Evolutionary conservation across 352 stramenopile genomes (phyloP).

Genomic region (Pythium apleroticum): DNA sequence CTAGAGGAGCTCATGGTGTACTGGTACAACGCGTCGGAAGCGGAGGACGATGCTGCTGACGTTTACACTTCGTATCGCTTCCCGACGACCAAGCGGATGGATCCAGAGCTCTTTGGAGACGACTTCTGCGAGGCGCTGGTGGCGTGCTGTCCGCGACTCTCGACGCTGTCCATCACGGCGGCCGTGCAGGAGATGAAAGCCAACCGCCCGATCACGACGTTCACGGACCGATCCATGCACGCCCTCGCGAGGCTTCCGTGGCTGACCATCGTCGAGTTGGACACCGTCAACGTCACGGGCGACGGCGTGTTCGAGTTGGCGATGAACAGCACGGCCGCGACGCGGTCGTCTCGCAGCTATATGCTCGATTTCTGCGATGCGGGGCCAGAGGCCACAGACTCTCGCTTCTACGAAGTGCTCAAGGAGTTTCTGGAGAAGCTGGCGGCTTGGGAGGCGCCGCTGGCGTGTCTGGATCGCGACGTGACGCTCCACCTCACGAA

Average conservation of each 20-base stretch:
- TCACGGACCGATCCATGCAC: neutral
- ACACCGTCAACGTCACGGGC: neutral
- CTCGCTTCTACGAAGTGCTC: constrained; percentile 6
- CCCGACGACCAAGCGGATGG: neutral
- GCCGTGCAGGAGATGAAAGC: neutral
- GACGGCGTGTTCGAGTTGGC: neutral
- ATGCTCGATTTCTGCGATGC: neutral
- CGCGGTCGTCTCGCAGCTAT: neutral
- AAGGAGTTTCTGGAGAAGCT: neutral
- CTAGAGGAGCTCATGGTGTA: neutral
- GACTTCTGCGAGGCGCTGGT: constrained; percentile 9
- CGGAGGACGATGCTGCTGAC: neutral
- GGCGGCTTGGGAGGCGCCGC: neutral
- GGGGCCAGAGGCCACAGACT: neutral
- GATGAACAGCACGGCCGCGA: neutral
- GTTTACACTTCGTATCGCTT: neutral
- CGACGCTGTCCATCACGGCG: neutral
- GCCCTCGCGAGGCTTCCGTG: neutral
- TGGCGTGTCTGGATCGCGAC: neutral
- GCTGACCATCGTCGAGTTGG: neutral
- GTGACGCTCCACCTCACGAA: constrained; percentile 5
- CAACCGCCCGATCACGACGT: neutral
- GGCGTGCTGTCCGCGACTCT: constrained; percentile 7
- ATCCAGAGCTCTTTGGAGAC: constrained; percentile 7
- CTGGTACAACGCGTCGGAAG: neutral